Base-by-base conservation (phyloP, 495 filamentous ascomycete species). In the Letharia lupina region DNA sequence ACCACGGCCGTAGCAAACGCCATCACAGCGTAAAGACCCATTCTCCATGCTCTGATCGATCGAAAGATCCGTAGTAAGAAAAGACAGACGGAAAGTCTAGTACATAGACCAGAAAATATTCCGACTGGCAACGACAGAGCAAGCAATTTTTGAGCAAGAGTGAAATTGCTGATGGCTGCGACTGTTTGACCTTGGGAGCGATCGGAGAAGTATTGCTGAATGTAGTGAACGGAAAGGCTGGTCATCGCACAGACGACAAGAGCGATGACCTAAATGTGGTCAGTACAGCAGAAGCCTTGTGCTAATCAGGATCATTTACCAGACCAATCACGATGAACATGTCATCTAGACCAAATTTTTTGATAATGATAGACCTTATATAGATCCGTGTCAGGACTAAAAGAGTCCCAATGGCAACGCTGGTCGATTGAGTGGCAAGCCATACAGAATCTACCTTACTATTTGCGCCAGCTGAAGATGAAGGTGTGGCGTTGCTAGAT, bases 81-180 rank as follows among this genome's bases (percentile, higher is more conserved):
- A 48, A 80, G 72, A 68, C 77, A 77, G 48, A 81, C 69, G 52
- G 79, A 81, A 41, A 79, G 70, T 63, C 78, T 80, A 70, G 73
- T 77, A 18, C 67, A 66, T 61, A 79, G 70, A 7, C 76, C 75
- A 4, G 78, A 70, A 61, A 80, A 75, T 54, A 76, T 75, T 75
- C 77, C 60, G 74, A 78, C 69, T 75, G 60, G 37, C 37, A 39
- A 39, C 37, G 37, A 39, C 4, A 39, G 37, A 8, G 37, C 37
- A 4, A 39, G 8, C 23, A 28, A 8, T 39, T 8, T 39, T 8
- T 39, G 4, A 1, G 37, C 37, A 39, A 4, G 37, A 39, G 8
- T 39, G 37, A 39, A 39, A 39, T 39, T 8, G 37, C 8, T 39
- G 33, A 66, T 16, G 2, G 48, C 39, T 59, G 52, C 28, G 54